Evolutionary conservation across 768 basidiomycete species (phyloP).

Genomic region (Leccinum boreale): DNA sequence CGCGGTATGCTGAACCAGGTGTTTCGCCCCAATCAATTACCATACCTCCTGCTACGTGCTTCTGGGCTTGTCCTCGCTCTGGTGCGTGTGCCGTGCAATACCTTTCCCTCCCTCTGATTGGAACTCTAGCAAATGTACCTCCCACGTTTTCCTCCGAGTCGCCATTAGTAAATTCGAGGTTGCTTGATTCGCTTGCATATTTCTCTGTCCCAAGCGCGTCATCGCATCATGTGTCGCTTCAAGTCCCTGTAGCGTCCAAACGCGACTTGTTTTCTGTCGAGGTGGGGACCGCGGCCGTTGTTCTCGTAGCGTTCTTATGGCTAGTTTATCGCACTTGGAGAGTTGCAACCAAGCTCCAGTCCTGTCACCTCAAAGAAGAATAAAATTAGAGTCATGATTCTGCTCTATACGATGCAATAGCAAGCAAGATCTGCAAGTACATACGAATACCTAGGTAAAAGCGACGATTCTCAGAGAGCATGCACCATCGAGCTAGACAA

Average conservation of each 20-base stretch:
- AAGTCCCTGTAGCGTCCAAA: conserved; percentile 35
- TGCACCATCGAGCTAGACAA: conserved; percentile 33
- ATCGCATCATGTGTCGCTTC: conserved; percentile 7
- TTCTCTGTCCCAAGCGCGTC: conserved; percentile 17
- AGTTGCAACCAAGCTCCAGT: conserved; percentile 20
- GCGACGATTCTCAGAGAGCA: conserved; percentile 3
- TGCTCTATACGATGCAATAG: conserved; percentile 16
- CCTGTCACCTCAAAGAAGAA: conserved; percentile 24
- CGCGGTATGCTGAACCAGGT: conserved; percentile 38
- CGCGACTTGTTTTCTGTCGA: conserved; percentile 34
- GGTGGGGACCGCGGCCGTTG: conserved; percentile 31
- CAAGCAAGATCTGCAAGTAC: conserved; percentile 25
- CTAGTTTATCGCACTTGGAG: conserved; percentile 26
- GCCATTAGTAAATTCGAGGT: conserved; percentile 19
- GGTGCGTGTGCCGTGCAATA: conserved; percentile 15
- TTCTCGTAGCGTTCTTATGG: conserved; percentile 35
- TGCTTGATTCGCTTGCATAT: conserved; percentile 16
- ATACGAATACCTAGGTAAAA: conserved; percentile 28
- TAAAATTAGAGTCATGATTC: conserved; percentile 9
- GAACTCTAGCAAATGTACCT: conserved; percentile 3
- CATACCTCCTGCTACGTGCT: conserved; percentile 27
- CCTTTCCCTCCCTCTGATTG: conserved; percentile 5
- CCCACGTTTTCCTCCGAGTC: conserved; percentile 11
- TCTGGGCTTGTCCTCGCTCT: conserved; percentile 31
- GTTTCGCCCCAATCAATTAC: conserved; percentile 18